Evolutionary conservation across 2,329 filamentous ascomycete species (phyloP), one percentile per base, ranked within the genome.

Genomic region (Sporothrix pseudoabietina): DNA sequence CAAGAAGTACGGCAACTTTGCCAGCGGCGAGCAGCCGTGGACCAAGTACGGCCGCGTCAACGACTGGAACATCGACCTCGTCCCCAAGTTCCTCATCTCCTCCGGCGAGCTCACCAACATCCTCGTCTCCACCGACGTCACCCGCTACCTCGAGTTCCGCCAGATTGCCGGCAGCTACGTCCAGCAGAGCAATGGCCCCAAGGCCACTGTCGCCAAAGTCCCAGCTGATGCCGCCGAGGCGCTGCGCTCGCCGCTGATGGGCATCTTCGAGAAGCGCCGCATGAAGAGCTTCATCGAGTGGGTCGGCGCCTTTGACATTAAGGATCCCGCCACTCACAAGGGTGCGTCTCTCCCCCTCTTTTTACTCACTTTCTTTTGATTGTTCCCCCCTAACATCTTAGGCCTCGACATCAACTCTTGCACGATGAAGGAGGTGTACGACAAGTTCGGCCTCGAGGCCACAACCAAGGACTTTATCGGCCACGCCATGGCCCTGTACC

Each of bases 51-150:
- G 95, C 79, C 92, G 96, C 75, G 87, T 91, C 82, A 98, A 98
- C 85, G 95, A 98, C 88, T 99, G 96, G 96, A 98, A 98, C 87
- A 97, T 99, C 83, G 97, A 99, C 82, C 89, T 99, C 75, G 94
- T 99, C 68, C 95, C 96, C 78, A 99, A 99, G 88, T 91, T 99
- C 80, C 89, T 99, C 83, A 98, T 99, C 94, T 94, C 95, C 75
- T 97, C 97, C 76, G 96, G 96, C 83, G 95, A 99, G 85, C 87
- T 99, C 81, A 98, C 95, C 82, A 98, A 98, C 85, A 98, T 99
- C 80, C 90, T 99, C 81, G 94, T 98, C 76, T 97, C 94, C 70
- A 98, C 95, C 84, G 94, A 98, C 78, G 92, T 94, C 77, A 94
- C 92, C 79, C 87, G 91, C 83, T 94, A 94, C 83, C 91, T 97